These are phyloP conservation scores for Hymenotorrendiella dingleyae DNA, from an alignment of 2,329 filamentous ascomycete genomes.

Conservation along the genomic window DNA sequence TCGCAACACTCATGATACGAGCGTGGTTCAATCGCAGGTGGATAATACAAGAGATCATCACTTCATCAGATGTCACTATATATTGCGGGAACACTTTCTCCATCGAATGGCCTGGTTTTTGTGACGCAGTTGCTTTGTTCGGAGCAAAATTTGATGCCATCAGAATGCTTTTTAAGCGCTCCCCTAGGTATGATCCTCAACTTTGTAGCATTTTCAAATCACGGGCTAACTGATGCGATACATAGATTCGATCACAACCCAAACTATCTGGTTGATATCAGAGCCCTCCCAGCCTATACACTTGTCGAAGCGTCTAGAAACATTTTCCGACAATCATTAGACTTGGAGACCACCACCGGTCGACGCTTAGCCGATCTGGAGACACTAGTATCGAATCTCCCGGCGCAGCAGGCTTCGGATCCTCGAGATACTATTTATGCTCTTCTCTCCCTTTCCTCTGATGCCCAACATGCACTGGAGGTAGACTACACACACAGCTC, in stretches of 20 bases:
- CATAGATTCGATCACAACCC: too few relatives aligned
- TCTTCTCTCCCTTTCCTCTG: background rate
- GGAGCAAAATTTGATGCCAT: too few relatives aligned
- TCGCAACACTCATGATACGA: background rate
- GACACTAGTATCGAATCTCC: background rate
- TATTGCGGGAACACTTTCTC: too few relatives aligned
- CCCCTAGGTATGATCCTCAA: too few relatives aligned
- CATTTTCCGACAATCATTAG: background rate
- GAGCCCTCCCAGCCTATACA: too few relatives aligned
- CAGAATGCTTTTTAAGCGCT: too few relatives aligned
- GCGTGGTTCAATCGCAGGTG: background rate
- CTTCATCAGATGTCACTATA: too few relatives aligned
- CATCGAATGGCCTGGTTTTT: too few relatives aligned
- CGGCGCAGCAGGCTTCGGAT: background rate
- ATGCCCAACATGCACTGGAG: background rate
- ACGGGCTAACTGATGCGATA: too few relatives aligned
- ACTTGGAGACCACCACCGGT: background rate
- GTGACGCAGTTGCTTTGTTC: too few relatives aligned
- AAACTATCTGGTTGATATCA: too few relatives aligned
- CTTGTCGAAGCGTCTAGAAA: background rate
- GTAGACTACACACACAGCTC: background rate
- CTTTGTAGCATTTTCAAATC: too few relatives aligned
- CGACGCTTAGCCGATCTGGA: background rate
- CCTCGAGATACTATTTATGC: background rate
- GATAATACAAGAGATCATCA: background rate